phyloP scores from a whole-genome alignment of 2,329 filamentous ascomycete genomes.

The Aschersonia sp. region DNA sequence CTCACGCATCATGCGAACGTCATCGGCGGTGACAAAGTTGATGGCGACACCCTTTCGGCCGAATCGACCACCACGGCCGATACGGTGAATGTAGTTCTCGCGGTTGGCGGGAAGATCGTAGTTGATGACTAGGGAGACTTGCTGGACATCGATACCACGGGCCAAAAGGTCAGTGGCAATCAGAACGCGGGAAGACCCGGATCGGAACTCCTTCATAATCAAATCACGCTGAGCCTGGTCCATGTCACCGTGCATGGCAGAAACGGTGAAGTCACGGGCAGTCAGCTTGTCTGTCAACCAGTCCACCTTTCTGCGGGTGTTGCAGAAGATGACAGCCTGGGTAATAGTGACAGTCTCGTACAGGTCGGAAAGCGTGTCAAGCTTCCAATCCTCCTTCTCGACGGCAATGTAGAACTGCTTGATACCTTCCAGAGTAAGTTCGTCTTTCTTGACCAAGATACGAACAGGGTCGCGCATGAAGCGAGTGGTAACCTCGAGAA shows the following conservation, averaged over 20 bases:
- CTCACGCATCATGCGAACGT: conserved; percentile 99
- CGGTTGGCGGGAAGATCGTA: conserved; percentile 98
- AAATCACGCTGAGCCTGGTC: conserved; percentile 93
- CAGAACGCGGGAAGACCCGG: conserved; percentile 92
- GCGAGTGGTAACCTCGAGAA: conserved; percentile 98
- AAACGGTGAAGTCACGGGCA: conserved; percentile 96
- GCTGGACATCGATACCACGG: conserved; percentile 99
- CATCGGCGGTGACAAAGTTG: conserved; percentile 99
- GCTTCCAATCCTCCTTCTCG: conserved; percentile 99
- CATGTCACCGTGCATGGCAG: conserved; percentile 99
- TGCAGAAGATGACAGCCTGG: conserved; percentile 99
- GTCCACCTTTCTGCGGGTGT: conserved; percentile 99
- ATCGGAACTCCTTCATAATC: conserved; percentile 99
- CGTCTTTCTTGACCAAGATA: conserved; percentile 99
- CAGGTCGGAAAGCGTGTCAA: conserved; percentile 94
- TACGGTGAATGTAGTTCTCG: conserved; percentile 99
- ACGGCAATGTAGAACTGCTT: conserved; percentile 99
- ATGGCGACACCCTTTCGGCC: conserved; percentile 99
- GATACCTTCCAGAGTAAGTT: conserved; percentile 98
- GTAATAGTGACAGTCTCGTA: conserved; percentile 99
- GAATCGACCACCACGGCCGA: conserved; percentile 98
- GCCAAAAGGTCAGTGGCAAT: conserved; percentile 96
- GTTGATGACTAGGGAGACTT: conserved; percentile 99
- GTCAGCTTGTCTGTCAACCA: conserved; percentile 99
- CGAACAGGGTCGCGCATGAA: conserved; percentile 99